These are phyloP conservation scores for Dothistroma pini DNA, from an alignment of 2,329 filamentous ascomycete species.

Conservation along the genomic window DNA sequence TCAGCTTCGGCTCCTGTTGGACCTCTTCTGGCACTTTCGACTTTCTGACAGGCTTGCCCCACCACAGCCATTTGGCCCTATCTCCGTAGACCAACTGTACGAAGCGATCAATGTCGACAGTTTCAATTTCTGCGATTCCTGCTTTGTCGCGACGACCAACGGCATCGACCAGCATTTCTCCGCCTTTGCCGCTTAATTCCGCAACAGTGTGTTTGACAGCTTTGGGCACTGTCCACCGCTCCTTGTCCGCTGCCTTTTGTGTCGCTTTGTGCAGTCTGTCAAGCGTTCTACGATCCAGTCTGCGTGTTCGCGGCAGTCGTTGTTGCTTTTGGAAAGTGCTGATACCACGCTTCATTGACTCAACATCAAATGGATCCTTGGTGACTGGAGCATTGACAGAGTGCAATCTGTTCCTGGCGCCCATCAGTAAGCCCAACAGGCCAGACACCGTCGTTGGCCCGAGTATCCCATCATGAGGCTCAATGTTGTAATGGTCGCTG, in stretches of 20 bases:
- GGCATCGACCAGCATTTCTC: slow-evolving; percentile 94
- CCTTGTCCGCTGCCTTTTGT: slow-evolving; percentile 81
- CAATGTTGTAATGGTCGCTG: slow-evolving; percentile 84
- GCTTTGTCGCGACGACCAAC: slow-evolving; percentile 79
- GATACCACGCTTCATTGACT: slow-evolving; percentile 77
- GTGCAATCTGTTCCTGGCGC: slow-evolving; percentile 82
- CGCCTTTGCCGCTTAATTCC: slow-evolving; percentile 88
- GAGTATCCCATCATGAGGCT: slow-evolving; percentile 87
- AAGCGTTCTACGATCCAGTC: slow-evolving; percentile 79
- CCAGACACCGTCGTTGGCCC: slow-evolving; percentile 89
- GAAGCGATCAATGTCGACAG: slow-evolving; percentile 81
- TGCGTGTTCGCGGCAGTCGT: slow-evolving; percentile 71
- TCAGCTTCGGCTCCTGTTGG: slow-evolving; percentile 17
- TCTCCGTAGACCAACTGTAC: slow-evolving; percentile 74
- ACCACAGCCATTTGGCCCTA: slow-evolving; percentile 89
- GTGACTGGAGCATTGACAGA: slow-evolving; percentile 77
- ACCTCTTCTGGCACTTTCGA: slow-evolving; percentile 18
- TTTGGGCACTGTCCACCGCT: slow-evolving; percentile 87
- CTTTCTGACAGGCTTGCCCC: slow-evolving; percentile 75
- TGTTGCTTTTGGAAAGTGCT: slow-evolving; percentile 85
- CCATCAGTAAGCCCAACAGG: slow-evolving; percentile 81
- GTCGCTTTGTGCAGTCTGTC: slow-evolving; percentile 77
- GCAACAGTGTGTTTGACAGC: slow-evolving; percentile 94
- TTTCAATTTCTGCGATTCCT: slow-evolving; percentile 89
- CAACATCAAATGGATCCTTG: slow-evolving; percentile 89